Percentiles rank a stretch among this genome's conserved stretches.
Evolutionary conservation across 371 early-diverging fungal genomes (phyloP).

Genomic region (Basidiobolus meristosporus): DNA sequence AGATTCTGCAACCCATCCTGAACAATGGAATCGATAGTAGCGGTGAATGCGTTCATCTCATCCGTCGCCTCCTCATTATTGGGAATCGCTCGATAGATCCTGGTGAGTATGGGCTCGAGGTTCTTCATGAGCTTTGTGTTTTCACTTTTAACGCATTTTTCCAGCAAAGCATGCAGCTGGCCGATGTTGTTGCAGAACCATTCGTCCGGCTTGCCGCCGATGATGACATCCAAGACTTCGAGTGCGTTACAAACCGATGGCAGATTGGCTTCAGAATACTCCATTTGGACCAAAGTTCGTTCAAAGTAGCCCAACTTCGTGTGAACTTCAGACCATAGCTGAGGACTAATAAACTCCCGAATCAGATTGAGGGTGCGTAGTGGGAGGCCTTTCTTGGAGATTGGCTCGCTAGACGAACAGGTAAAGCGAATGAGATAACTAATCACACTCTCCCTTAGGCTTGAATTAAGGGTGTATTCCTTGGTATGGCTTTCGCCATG

Average conservation of each 20-base stretch:
- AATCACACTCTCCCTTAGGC: slow-evolving; percentile 40
- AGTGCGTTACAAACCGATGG: slow-evolving; percentile 34
- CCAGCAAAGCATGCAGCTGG: slow-evolving; percentile 41
- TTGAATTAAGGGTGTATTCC: slow-evolving; percentile 25
- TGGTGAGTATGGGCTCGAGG: slow-evolving; percentile 42
- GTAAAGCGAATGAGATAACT: slow-evolving; percentile 55
- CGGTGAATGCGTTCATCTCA: slow-evolving; percentile 10
- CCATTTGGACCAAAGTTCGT: slow-evolving; percentile 9
- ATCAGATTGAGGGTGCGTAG: slow-evolving; percentile 42
- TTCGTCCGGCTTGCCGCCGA: slow-evolving; percentile 28
- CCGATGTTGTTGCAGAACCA: slow-evolving; percentile 49
- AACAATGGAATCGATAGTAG: slow-evolving; percentile 19
- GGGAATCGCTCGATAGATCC: slow-evolving; percentile 19
- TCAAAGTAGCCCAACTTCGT: slow-evolving; percentile 14
- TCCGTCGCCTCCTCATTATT: slow-evolving; percentile 4
- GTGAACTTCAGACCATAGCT: slow-evolving; percentile 19
- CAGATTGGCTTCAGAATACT: slow-evolving; percentile 11
- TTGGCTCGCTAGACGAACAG: slow-evolving; percentile 33
- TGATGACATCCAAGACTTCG: slow-evolving; percentile 42
- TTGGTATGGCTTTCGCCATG: slow-evolving; percentile 4
- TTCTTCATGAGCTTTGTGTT: slow-evolving; percentile 33
- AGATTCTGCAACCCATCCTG: slow-evolving; percentile 15
- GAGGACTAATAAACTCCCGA: slow-evolving; percentile 28
- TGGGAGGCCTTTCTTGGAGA: slow-evolving; percentile 24
- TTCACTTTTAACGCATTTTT: slow-evolving; percentile 42